Conservation (phyloP, 2,329 filamentous ascomycete species). For the Colletotrichum incanum region DNA sequence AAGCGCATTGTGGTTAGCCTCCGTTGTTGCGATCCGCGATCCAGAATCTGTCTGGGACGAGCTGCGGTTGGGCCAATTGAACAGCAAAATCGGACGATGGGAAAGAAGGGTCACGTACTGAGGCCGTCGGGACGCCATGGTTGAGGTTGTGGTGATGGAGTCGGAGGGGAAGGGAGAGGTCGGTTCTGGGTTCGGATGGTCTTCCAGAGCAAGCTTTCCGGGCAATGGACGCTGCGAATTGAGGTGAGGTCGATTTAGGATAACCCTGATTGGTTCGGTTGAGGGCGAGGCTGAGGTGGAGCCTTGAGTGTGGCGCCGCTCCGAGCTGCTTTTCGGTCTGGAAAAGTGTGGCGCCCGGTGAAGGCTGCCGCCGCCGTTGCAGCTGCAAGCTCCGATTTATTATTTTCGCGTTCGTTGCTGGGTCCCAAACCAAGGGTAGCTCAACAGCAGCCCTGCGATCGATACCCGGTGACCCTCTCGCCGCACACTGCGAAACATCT, state of each 20-base stretch:
- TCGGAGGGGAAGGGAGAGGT: constrained; percentile 32
- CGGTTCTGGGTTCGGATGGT: constrained; percentile 46
- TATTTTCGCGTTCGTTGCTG: constrained; percentile 44
- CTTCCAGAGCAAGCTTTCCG: constrained; percentile 38
- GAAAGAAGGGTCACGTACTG: constrained; percentile 53
- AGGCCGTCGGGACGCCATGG: constrained; percentile 60
- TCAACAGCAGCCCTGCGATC: constrained; percentile 25
- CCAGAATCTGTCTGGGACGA: neutral
- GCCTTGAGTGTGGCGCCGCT: neutral
- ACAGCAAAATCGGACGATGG: neutral
- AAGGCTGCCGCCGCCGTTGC: constrained; percentile 24
- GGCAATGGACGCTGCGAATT: constrained; percentile 48
- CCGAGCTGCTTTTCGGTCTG: constrained; percentile 36
- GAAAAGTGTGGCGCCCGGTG: constrained; percentile 41
- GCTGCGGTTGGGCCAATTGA: constrained; percentile 26
- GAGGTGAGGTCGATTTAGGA: constrained; percentile 59
- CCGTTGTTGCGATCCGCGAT: neutral
- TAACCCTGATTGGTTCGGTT: constrained; percentile 54
- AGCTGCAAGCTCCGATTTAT: constrained; percentile 43
- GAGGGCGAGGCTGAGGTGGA: constrained; percentile 52
- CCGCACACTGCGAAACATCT: neutral
- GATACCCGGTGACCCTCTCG: constrained; percentile 17
- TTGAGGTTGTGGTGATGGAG: constrained; percentile 46
- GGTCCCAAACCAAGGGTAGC: constrained; percentile 23
- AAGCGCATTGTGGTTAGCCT: constrained; percentile 47